A percentile compares a stretch with the other conserved stretches of the same genome.
Conservation (phyloP, 1,139 yeast genomes). For the Hemisphaericaspora subhashii region DNA sequence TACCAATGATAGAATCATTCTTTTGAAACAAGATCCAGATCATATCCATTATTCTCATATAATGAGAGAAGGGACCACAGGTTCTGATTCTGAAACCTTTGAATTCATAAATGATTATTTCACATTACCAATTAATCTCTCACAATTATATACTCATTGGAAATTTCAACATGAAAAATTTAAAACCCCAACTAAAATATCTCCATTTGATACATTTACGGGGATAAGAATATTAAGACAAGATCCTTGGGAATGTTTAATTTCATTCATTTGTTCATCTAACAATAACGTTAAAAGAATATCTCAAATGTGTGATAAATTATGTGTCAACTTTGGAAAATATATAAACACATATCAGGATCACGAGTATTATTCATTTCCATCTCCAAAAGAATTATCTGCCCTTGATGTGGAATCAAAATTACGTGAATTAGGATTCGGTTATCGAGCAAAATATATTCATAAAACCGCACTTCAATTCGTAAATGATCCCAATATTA, state of each 20-base stretch:
- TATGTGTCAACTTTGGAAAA: slow-evolving; percentile 73
- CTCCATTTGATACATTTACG: slow-evolving; percentile 44
- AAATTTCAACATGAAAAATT: slow-evolving; percentile 46
- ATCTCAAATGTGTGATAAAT: slow-evolving; percentile 85
- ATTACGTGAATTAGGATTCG: slow-evolving; percentile 70
- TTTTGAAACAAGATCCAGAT: slow-evolving; percentile 49
- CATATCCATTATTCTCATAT: slow-evolving; percentile 32
- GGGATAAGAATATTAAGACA: slow-evolving; percentile 87
- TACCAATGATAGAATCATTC: slow-evolving; percentile 45
- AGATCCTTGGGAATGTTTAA: slow-evolving; percentile 94
- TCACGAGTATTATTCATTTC: slow-evolving; percentile 68
- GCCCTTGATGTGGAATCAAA: slow-evolving; percentile 39
- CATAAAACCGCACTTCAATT: slow-evolving; percentile 66
- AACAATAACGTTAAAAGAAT: slow-evolving; percentile 93
- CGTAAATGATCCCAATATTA: slow-evolving; percentile 37
- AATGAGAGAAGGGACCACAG: slow-evolving; percentile 16
- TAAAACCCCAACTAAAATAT: slow-evolving; percentile 26
- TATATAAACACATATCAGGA: slow-evolving; percentile 58
- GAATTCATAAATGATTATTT: slow-evolving; percentile 66
- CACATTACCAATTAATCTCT: slow-evolving; percentile 57
- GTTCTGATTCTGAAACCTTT: slow-evolving; percentile 30
- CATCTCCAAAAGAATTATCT: slow-evolving; percentile 55
- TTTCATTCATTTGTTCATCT: slow-evolving; percentile 92
- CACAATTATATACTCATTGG: slow-evolving; percentile 64
- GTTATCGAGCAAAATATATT: slow-evolving; percentile 89